These are phyloP conservation scores for Didymella segeticola DNA, from an alignment of 2,329 filamentous ascomycete genomes.

Conservation along the genomic window DNA sequence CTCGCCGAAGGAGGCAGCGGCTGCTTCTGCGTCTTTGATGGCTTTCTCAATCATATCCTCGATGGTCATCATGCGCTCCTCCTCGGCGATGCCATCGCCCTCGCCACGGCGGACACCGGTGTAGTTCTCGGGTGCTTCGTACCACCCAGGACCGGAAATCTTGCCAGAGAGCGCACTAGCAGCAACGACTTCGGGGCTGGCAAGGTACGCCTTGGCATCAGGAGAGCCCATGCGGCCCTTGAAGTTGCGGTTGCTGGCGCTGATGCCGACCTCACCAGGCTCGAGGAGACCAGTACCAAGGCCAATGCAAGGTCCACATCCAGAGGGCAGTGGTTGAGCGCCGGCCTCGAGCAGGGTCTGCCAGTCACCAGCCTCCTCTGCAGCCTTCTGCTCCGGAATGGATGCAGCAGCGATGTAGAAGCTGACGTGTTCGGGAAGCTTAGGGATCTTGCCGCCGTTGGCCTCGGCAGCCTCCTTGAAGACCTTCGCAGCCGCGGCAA, in stretches of 20 bases:
- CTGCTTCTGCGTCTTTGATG: slow-evolving; percentile 70
- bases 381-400: slow-evolving; percentile 73
- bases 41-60: slow-evolving; percentile 76
- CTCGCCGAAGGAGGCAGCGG: slow-evolving; percentile 59
- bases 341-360: slow-evolving; percentile 80
- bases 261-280: slow-evolving; percentile 84
- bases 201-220: slow-evolving; percentile 83
- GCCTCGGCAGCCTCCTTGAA: slow-evolving; percentile 75
- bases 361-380: slow-evolving; percentile 87
- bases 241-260: slow-evolving; percentile 86
- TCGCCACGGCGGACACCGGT: slow-evolving; percentile 73
- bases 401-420: slow-evolving; percentile 94
- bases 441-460: slow-evolving; percentile 68
- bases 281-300: slow-evolving; percentile 81
- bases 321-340: slow-evolving; percentile 72
- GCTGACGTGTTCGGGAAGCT: slow-evolving; percentile 76
- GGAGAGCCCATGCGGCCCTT: slow-evolving; percentile 87
- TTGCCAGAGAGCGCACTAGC: slow-evolving; percentile 80
- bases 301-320: slow-evolving; percentile 87
- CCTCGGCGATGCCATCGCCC: slow-evolving; percentile 69
- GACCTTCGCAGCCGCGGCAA: slow-evolving; percentile 81
- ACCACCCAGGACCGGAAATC: slow-evolving; percentile 80
- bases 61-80: slow-evolving; percentile 70
- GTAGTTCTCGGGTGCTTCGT: slow-evolving; percentile 72
- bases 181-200: slow-evolving; percentile 88